A percentile compares a stretch with the other conserved stretches of the same genome.
These are phyloP conservation scores for Cicer arietinum DNA, from an alignment of 306 rosid species.

Conservation along the genomic window DNA sequence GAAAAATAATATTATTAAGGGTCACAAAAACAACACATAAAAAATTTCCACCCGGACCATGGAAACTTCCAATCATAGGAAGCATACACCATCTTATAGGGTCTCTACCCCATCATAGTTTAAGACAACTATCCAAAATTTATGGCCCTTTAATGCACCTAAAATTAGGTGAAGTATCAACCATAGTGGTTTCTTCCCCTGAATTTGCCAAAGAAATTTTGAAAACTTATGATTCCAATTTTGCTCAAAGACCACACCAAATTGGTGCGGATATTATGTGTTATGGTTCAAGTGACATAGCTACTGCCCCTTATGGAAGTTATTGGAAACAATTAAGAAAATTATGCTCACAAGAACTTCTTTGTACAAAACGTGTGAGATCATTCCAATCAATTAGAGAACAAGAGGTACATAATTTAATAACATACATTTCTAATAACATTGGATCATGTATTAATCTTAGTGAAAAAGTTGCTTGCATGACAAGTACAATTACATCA, in stretches of 20 bases:
- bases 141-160: slow-evolving; percentile 65
- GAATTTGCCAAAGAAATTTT: slow-evolving; percentile 47
- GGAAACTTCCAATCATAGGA: slow-evolving; percentile 48
- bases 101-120: slow-evolving; percentile 36
- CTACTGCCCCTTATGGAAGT: slow-evolving; percentile 33
- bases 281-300: slow-evolving; percentile 29
- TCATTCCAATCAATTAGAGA: slow-evolving; percentile 42
- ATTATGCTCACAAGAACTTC: slow-evolving; percentile 42
- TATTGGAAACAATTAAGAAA: slow-evolving; percentile 49
- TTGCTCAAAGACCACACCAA: slow-evolving; percentile 47
- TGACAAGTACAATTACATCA: slow-evolving; percentile 35
- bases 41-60: slow-evolving; percentile 49
- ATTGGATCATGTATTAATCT: slow-evolving; percentile 35
- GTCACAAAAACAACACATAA: not conserved
- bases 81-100: slow-evolving; percentile 44
- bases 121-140: slow-evolving; percentile 42
- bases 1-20: not conserved
- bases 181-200: slow-evolving; percentile 48
- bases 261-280: slow-evolving; percentile 37
- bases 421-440: slow-evolving; percentile 2
- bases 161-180: slow-evolving; percentile 43
- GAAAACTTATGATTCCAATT: slow-evolving; percentile 39
- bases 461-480: slow-evolving; percentile 9
- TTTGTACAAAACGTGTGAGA: slow-evolving; percentile 44
- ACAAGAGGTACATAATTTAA: slow-evolving; percentile 36